phyloP scores from a whole-genome alignment of 1,284 basidiomycete species.

The Neolentinus lepideus region DNA sequence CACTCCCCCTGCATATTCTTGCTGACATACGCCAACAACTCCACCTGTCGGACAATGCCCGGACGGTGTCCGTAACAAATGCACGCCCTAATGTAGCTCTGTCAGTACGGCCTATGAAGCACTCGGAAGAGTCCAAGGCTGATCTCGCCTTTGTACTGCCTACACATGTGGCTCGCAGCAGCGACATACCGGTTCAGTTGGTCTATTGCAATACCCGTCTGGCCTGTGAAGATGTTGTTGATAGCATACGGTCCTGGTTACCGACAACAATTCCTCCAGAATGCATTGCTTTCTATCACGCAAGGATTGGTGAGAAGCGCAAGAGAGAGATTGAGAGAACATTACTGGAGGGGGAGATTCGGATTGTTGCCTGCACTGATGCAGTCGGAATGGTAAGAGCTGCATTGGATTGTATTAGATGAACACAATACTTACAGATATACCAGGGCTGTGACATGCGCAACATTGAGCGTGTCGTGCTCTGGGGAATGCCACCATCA shows the following conservation, averaged over 20 bases:
- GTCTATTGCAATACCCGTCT: conserved; percentile 2
- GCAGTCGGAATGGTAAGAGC: conserved; percentile 5
- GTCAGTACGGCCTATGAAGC: conserved; percentile 1
- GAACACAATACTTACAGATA: background rate
- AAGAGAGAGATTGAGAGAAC: background rate
- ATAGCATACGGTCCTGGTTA: no score
- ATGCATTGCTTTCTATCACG: conserved; percentile 4
- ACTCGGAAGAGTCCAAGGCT: conserved; percentile 1
- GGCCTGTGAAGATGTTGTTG: no score
- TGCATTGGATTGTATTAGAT: background rate
- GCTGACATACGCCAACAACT: no score
- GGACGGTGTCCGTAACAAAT: background rate
- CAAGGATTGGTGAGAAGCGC: conserved; percentile 1
- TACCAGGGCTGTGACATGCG: conserved; percentile 5
- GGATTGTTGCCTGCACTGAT: conserved; percentile 4
- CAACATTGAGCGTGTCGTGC: conserved; percentile 3
- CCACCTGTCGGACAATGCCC: no score
- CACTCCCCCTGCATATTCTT: no score
- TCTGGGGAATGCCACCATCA: conserved; percentile 4
- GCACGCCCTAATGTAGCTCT: conserved; percentile 5
- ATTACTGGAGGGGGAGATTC: background rate
- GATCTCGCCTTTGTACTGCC: conserved; percentile 3
- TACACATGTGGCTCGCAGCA: background rate
- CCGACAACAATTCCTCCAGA: background rate
- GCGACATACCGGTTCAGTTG: conserved; percentile 4